phyloP scores from a whole-genome alignment of 148 eudicot genomes.

The Camellia lanceoleosa region DNA sequence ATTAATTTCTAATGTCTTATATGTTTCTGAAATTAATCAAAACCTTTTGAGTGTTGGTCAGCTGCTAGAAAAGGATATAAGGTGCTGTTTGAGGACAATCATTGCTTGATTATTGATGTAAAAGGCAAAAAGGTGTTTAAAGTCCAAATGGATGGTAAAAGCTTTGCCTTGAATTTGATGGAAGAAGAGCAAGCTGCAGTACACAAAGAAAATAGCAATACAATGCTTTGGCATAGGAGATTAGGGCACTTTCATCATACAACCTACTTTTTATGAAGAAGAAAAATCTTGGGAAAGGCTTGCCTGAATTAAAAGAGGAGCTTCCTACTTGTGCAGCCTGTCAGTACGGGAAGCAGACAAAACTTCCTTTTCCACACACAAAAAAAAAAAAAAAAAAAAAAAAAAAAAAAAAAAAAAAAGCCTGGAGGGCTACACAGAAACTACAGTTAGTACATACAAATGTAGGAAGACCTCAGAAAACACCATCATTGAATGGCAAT shows the following conservation, averaged over 20 bases:
- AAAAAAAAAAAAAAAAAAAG: background rate
- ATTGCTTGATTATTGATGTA: background rate
- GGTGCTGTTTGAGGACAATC: background rate
- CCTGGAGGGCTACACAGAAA: background rate
- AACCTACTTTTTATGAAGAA: background rate
- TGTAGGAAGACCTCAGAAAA: background rate
- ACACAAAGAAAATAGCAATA: background rate
- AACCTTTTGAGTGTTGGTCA: constrained; percentile 17
- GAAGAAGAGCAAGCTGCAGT: background rate
- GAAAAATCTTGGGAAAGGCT: background rate
- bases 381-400: too few species aligned
- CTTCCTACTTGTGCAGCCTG: background rate
- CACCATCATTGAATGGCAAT: background rate
- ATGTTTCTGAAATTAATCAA: constrained; percentile 8
- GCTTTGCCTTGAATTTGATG: background rate
- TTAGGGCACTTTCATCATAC: background rate
- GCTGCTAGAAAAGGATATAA: background rate
- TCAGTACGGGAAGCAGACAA: background rate
- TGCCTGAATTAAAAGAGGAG: background rate
- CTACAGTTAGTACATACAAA: background rate
- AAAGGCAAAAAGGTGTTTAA: background rate
- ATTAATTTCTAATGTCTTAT: constrained; percentile 10
- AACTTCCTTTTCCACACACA: background rate
- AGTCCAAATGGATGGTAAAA: background rate
- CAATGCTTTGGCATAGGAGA: background rate